A percentile compares a stretch with the other conserved stretches of the same genome.
Conservation (phyloP, 2,329 filamentous ascomycete species). For the Fusarium sterilihyphosum region DNA sequence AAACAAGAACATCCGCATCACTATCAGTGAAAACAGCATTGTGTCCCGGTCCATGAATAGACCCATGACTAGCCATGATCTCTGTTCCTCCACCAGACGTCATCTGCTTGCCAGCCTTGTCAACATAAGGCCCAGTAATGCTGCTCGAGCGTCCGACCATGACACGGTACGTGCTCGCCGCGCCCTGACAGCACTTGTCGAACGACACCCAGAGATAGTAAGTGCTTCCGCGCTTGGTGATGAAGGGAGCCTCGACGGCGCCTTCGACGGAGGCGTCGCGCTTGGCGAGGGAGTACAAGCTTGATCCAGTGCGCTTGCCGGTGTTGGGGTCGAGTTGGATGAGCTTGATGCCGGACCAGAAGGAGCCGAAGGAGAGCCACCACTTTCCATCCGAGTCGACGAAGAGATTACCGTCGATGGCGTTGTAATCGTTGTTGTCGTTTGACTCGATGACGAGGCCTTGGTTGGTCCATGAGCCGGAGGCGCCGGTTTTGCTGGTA, state of each 20-base stretch:
- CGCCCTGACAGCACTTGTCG: slow-evolving; percentile 45
- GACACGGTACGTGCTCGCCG: slow-evolving; percentile 45
- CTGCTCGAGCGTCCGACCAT: slow-evolving; percentile 48
- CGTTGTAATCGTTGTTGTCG: slow-evolving; percentile 41
- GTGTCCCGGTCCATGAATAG: slow-evolving; percentile 46
- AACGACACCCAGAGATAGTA: slow-evolving; percentile 50
- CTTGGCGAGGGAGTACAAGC: slow-evolving; percentile 41
- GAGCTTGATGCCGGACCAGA: slow-evolving; percentile 47
- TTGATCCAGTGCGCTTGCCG: slow-evolving; percentile 37
- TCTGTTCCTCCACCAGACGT: slow-evolving; percentile 45
- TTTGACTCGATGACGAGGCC: slow-evolving; percentile 43
- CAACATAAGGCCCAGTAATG: slow-evolving; percentile 44
- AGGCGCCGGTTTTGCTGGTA: slow-evolving; percentile 43
- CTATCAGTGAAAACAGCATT: slow-evolving; percentile 46
- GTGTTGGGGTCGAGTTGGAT: slow-evolving; percentile 41
- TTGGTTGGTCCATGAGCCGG: slow-evolving; percentile 45
- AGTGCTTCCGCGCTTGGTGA: slow-evolving; percentile 42
- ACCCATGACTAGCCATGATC: slow-evolving; percentile 43
- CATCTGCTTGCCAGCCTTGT: slow-evolving; percentile 40
- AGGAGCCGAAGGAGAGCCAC: slow-evolving; percentile 48
- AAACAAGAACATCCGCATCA: slow-evolving; percentile 46
- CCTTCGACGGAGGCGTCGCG: slow-evolving; percentile 21
- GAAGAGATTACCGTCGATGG: slow-evolving; percentile 45
- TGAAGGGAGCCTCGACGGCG: slow-evolving; percentile 46
- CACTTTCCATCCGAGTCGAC: slow-evolving; percentile 42